Conservation (phyloP, 108 stramenopile genomes). For the Skeletonema tropicum region DNA sequence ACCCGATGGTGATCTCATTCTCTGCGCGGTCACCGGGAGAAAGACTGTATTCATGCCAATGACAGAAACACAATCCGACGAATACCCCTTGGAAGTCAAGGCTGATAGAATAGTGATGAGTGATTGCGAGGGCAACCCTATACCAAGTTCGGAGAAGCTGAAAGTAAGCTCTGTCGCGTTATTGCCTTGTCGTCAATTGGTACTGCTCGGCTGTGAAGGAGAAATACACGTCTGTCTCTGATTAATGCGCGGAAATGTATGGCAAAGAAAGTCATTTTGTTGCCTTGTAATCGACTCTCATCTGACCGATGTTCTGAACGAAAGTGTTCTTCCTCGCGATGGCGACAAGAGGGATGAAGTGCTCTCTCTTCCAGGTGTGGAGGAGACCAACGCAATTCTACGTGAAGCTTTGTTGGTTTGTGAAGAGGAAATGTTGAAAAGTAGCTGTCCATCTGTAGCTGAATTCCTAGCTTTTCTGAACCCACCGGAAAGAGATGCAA, state of each 20-base stretch:
- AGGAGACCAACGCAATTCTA: not conserved
- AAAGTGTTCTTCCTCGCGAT: not conserved
- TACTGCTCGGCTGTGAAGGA: conserved; percentile 27
- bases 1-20: conserved; percentile 21
- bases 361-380: conserved; percentile 21
- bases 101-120: conserved; percentile 34
- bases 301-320: conserved; percentile 3
- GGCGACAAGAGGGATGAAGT: not conserved
- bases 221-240: conserved; percentile 33
- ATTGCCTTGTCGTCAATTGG: conserved; percentile 28
- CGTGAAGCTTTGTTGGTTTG: conserved; percentile 12
- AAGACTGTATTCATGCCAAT: conserved; percentile 35
- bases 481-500: not conserved
- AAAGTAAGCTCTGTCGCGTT: conserved; percentile 27
- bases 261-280: conserved; percentile 19
- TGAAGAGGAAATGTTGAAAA: conserved; percentile 8
- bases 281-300: conserved; percentile 24
- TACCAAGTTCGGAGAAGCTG: conserved; percentile 31
- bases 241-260: too few relatives aligned
- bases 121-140: conserved; percentile 30
- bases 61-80: not conserved
- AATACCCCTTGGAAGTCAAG: not conserved
- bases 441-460: conserved; percentile 21
- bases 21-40: conserved; percentile 25
- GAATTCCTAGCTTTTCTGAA: conserved; percentile 30